Base-by-base conservation (phyloP, 2,329 filamentous ascomycete species). In the Xylaria sp. region DNA sequence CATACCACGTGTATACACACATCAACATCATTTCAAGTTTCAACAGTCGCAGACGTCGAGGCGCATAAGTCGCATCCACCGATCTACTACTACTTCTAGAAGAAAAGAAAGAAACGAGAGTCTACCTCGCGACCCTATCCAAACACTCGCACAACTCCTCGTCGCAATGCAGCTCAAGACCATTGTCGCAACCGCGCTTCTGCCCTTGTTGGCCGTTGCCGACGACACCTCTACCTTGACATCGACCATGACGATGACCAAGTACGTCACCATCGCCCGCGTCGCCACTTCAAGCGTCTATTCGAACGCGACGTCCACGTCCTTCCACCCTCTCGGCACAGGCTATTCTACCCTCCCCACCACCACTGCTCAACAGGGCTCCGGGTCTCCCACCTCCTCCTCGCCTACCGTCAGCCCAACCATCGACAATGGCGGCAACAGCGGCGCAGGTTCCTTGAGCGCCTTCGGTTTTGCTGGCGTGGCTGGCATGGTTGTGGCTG, bases 171-270 rank as follows among this genome's bases (percentile, higher is more conserved):
- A 82, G 70, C 72, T 85, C 74, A 78, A 79, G 55, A 78, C 83
- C 35, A 74, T 88, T 69, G 66, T 85, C 75, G 77, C 85, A 69
- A 83, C 84, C 69, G 77, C 82, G 70, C 76, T 85, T 71, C 82
- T 90, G 76, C 87, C 87, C 74, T 81, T 87, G 62, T 77, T 88
- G 75, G 87, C 85, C 68, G 74, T 86, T 61, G 86, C 86, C 44
- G 76, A 82, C 60, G 78, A 77, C 40, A 74, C 77, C 64, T 75
- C 75, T 27, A 82, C 83, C 51, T 82, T 84, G 21, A 85, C 84
- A 25, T 81, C 81, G 29, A 89, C 86, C 48, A 81, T 81, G 64
- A 84, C 83, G 54, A 74, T 84, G 74, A 87, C 85, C 75, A 84
- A 83, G 76, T 87, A 85, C 58, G 76, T 86, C 77, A 87, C 84